Evolutionary conservation across 2,329 filamentous ascomycete species (phyloP).

Genomic region (Neonectria faginata): DNA sequence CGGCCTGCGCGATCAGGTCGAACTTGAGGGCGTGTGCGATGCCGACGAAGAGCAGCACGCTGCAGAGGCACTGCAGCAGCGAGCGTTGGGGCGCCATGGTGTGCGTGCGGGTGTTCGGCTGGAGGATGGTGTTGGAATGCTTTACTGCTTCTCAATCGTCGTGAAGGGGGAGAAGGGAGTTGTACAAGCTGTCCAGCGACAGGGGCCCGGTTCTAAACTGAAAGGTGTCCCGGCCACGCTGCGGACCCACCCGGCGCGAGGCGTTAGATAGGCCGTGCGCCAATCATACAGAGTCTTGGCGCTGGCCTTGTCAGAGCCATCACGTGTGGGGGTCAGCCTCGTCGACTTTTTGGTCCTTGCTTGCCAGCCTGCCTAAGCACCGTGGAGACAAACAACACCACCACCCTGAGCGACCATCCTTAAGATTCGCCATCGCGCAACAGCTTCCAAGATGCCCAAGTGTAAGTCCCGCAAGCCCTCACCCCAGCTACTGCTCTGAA

Average conservation of each 20-base stretch:
- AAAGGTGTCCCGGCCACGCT: conserved; percentile 49
- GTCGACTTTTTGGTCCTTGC: conserved; percentile 40
- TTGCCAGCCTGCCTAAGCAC: conserved; percentile 33
- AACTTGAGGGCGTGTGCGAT: conserved; percentile 84
- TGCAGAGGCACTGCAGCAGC: conserved; percentile 69
- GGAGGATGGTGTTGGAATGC: conserved; percentile 6
- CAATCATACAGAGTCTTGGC: conserved; percentile 37
- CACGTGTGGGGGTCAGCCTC: conserved; percentile 49
- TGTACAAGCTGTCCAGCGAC: conserved; percentile 32
- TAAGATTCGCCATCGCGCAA: conserved; percentile 30
- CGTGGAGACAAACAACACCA: conserved; percentile 19
- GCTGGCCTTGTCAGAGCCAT: conserved; percentile 42
- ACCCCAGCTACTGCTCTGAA: conserved; percentile 18
- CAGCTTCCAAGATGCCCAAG: conserved; percentile 79
- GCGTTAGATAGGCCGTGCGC: conserved; percentile 13
- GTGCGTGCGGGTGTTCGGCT: conserved; percentile 20
- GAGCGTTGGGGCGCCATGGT: conserved; percentile 63
- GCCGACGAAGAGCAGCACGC: conserved; percentile 66
- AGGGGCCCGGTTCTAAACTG: conserved; percentile 43
- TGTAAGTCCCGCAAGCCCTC: conserved; percentile 68
- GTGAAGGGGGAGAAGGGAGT: conserved; percentile 30
- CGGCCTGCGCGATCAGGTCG: conserved; percentile 79
- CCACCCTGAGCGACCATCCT: conserved; percentile 26
- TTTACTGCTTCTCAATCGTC: conserved; percentile 21
- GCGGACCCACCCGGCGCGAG: conserved; percentile 37